These are phyloP conservation scores for Hypoxylon crocopeplum DNA, from an alignment of 495 filamentous ascomycete genomes.

Conservation along the genomic window DNA sequence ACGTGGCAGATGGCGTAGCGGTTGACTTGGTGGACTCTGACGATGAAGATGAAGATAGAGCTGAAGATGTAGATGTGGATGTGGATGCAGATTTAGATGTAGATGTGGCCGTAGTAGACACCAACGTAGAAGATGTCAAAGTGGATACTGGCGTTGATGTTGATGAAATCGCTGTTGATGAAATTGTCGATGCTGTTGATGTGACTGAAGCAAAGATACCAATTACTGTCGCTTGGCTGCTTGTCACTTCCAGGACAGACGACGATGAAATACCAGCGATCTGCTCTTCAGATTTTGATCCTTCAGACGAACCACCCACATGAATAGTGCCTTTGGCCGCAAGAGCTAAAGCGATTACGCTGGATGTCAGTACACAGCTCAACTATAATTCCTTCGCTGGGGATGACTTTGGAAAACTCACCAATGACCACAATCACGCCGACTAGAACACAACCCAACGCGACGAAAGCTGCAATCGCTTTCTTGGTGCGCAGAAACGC, in stretches of 20 bases:
- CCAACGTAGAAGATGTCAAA: too few relatives aligned
- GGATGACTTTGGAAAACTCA: too few relatives aligned
- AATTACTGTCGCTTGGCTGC: slow-evolving; percentile 1
- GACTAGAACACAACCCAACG: slow-evolving; percentile 2
- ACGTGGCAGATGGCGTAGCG: not conserved
- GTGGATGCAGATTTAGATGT: too few relatives aligned
- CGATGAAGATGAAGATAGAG: too few relatives aligned
- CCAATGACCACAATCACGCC: slow-evolving; percentile 20
- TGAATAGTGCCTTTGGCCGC: slow-evolving; percentile 24
- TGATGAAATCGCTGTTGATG: not conserved
- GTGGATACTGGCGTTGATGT: not conserved
- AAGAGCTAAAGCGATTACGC: slow-evolving; percentile 5
- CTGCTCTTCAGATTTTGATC: slow-evolving; percentile 9
- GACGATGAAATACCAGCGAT: not conserved
- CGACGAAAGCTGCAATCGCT: slow-evolving; percentile 13
- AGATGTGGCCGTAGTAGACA: too few relatives aligned
- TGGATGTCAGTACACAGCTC: slow-evolving; percentile 5
- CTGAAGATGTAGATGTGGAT: too few relatives aligned
- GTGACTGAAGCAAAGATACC: not conserved
- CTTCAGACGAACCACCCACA: slow-evolving; percentile 4
- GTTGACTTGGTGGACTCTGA: too few relatives aligned
- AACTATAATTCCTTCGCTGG: not conserved
- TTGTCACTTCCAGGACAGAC: not conserved
- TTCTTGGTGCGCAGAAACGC: slow-evolving; percentile 19
- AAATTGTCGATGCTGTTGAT: not conserved